phyloP scores from a whole-genome alignment of 2,329 filamentous ascomycete genomes.

The Alternaria burnsii region DNA sequence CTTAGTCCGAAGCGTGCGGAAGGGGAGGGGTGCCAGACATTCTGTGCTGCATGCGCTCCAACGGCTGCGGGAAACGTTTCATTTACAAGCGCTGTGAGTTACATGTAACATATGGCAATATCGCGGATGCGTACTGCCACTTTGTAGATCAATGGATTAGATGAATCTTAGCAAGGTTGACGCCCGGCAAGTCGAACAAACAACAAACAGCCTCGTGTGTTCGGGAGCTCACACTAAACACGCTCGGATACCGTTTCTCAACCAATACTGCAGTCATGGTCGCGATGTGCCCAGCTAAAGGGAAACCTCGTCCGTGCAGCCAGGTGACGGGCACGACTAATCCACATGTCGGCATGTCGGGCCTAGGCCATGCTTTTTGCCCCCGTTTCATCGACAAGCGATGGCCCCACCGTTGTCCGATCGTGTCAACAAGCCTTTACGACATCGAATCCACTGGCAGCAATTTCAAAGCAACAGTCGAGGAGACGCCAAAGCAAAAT shows the following conservation, averaged over 20 bases:
- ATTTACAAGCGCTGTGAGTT: background rate
- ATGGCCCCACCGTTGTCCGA: constrained; percentile 20
- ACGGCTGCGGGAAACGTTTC: background rate
- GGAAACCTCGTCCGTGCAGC: background rate
- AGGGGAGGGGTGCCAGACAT: background rate
- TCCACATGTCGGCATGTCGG: constrained; percentile 10
- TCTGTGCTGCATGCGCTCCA: background rate
- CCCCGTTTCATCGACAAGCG: constrained; percentile 2
- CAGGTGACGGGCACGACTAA: constrained; percentile 1
- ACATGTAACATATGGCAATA: background rate
- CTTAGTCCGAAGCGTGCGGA: background rate
- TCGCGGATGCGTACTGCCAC: background rate
- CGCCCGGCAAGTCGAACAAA: background rate
- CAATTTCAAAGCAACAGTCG: constrained; percentile 2
- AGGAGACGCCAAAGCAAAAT: background rate
- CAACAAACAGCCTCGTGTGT: background rate
- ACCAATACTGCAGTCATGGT: constrained; percentile 2
- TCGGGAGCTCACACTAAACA: background rate
- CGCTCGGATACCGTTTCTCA: background rate
- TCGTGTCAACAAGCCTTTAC: constrained; percentile 8
- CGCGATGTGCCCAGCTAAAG: background rate
- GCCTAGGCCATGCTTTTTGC: constrained; percentile 7
- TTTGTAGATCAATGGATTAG: background rate
- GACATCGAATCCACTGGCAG: constrained; percentile 7
- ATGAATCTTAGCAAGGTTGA: background rate